Evolutionary conservation across 1,139 yeast species (phyloP).

Genomic region (Suhomyces atakaporum): DNA sequence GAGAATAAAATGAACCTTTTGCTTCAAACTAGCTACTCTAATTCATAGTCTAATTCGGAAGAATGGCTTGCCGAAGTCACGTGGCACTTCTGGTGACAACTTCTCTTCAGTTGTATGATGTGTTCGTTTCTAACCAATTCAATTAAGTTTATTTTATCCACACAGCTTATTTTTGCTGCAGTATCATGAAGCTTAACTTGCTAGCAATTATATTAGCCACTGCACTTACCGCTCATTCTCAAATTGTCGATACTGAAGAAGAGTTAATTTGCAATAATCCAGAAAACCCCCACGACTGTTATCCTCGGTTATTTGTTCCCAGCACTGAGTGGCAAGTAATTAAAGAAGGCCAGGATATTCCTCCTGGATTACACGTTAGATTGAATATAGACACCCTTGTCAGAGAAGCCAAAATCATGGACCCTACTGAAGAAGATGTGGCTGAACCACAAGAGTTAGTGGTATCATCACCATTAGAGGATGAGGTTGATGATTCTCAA

Average conservation of each 20-base stretch:
- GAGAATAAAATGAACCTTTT: too few species aligned
- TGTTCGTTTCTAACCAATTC: too few species aligned
- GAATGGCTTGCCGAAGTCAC: too few species aligned
- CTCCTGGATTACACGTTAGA: constrained; percentile 76
- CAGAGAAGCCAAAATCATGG: constrained; percentile 65
- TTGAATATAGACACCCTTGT: constrained; percentile 66
- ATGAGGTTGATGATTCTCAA: constrained; percentile 15
- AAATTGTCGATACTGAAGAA: constrained; percentile 15
- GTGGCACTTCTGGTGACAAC: too few species aligned
- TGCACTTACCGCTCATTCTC: constrained; percentile 9
- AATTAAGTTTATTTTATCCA: too few species aligned
- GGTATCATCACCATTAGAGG: constrained; percentile 16
- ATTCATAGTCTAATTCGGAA: too few species aligned
- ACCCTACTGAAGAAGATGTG: constrained; percentile 23
- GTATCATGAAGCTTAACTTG: constrained; percentile 4
- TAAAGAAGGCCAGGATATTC: constrained; percentile 67
- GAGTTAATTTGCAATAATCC: constrained; percentile 50
- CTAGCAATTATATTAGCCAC: constrained; percentile 4
- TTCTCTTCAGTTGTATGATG: too few species aligned
- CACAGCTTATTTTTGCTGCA: background rate
- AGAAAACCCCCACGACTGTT: constrained; percentile 53
- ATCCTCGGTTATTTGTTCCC: constrained; percentile 64
- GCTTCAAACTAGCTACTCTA: too few species aligned
- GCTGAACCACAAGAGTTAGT: constrained; percentile 18
- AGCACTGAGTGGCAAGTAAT: constrained; percentile 67